Base-by-base conservation (phyloP, 2,329 filamentous ascomycete species). In the Amylocarpus encephaloides region DNA sequence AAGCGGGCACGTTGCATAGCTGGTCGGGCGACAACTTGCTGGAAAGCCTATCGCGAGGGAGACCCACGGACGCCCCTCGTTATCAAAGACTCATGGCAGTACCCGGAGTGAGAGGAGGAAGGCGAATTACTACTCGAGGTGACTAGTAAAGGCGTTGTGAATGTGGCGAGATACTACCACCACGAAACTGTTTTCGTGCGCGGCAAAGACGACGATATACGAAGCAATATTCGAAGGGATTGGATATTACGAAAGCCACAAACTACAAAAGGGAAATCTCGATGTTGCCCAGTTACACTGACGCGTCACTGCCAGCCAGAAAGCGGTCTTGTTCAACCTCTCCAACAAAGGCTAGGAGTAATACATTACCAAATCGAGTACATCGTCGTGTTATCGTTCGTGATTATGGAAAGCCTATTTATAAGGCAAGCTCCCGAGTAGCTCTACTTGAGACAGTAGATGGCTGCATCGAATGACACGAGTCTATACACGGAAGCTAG, bases 51-150 rank as follows among this genome's bases (percentile, higher is more conserved):
- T 65, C 62, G 48, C 35, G 60, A 73, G 44, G 62, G 52, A 39
- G 56, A 71, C 35, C 51, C 55, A 13, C 12, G 59, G 26, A 61
- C 44, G 18, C 62, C 59, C 3, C 62, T 75, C 54, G 66, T 75
- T 15, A 64, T 75, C 48, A 77, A 76, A 53, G 68, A 73, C 52
- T 73, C 66, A 2, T 74, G 66, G 70, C 68, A 75, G 48, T 70
- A 67, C 48, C 53, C 55, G 5, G 67, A 73, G 46, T 67, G 67
- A 6, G 62, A 67, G 2, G 68, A 74, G 41, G 70, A 75, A 57
- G 70, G 71, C 34, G 54, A 68, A 12, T 49, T 75, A 30, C 51
- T 75, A 5, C 43, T 46, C 7, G 61, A 71, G 50, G 69, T 65
- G 33, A 71, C 64, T 9, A 38, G 59, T 3, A 66, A 67, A 55